Conservation (phyloP, 768 basidiomycete genomes). For the Chlorophyllum brunneum region DNA sequence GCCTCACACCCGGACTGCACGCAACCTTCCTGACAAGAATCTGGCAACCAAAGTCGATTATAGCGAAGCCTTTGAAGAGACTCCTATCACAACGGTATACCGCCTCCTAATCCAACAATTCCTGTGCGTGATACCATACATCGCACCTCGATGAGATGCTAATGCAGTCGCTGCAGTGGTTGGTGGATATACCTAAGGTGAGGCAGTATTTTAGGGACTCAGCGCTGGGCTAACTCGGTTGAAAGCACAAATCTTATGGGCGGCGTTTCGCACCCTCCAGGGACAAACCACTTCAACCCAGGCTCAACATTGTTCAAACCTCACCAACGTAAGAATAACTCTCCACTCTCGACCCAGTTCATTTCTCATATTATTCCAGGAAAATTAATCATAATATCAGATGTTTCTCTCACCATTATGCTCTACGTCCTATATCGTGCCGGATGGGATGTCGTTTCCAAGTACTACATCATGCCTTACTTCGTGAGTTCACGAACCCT, state of each 20-base stretch:
- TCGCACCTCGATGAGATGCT: background rate
- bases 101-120: conserved; percentile 49
- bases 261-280: conserved; percentile 41
- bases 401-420: conserved; percentile 26
- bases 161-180: conserved; percentile 19
- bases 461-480: conserved; percentile 38
- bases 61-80: conserved; percentile 48
- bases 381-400: conserved; percentile 33
- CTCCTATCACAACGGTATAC: conserved; percentile 39
- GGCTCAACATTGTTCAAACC: conserved; percentile 37
- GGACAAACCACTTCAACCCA: conserved; percentile 42
- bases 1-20: conserved; percentile 41
- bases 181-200: conserved; percentile 34
- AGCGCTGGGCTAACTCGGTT: background rate
- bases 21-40: conserved; percentile 35
- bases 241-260: conserved; percentile 42
- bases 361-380: conserved; percentile 22
- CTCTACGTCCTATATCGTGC: conserved; percentile 19
- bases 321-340: conserved; percentile 27
- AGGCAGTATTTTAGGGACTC: background rate
- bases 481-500: conserved; percentile 27
- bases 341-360: background rate
- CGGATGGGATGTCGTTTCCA: conserved; percentile 25
- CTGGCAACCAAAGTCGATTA: conserved; percentile 39
- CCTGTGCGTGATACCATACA: conserved; percentile 23